Conservation (phyloP, 352 stramenopile genomes). For the Phytophthora podocarpi region DNA sequence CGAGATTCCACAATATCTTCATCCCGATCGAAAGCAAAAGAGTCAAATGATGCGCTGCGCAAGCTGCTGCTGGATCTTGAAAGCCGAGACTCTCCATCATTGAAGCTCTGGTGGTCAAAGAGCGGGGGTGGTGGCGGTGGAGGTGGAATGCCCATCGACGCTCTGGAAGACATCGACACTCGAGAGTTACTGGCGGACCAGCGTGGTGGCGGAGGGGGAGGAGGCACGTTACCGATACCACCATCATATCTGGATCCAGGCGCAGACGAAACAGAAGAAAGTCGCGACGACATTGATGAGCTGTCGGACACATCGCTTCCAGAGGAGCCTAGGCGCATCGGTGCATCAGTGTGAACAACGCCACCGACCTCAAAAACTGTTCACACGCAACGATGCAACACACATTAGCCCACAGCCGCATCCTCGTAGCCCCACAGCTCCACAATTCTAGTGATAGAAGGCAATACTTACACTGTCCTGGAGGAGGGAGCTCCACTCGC, state of each 20-base stretch:
- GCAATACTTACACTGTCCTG: slow-evolving; percentile 74
- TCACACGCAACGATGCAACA: slow-evolving; percentile 11
- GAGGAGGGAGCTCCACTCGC: slow-evolving; percentile 72
- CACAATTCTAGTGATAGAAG: no score
- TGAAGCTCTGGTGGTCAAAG: slow-evolving; percentile 33
- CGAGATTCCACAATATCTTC: slow-evolving; percentile 36
- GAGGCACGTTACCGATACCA: slow-evolving; percentile 27
- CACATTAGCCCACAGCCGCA: neutral
- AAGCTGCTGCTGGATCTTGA: slow-evolving; percentile 63
- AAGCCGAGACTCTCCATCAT: slow-evolving; percentile 36
- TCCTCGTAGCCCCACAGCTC: no score
- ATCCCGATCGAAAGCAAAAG: slow-evolving; percentile 42
- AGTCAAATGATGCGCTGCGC: slow-evolving; percentile 58
- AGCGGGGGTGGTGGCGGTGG: slow-evolving; percentile 51
- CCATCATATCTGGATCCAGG: slow-evolving; percentile 28
- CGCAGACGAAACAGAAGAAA: slow-evolving; percentile 61
- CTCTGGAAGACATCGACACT: slow-evolving; percentile 35
- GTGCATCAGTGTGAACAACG: slow-evolving; percentile 26
- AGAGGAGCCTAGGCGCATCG: slow-evolving; percentile 42
- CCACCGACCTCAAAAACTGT: slow-evolving; percentile 61
- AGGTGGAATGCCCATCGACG: slow-evolving; percentile 42
- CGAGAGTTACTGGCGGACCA: slow-evolving; percentile 34
- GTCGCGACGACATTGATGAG: slow-evolving; percentile 55
- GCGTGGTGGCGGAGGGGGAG: slow-evolving; percentile 32
- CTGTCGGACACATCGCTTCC: slow-evolving; percentile 60